Percentiles rank a stretch among this genome's conserved stretches.
Conservation (phyloP, 176 grass and related monocot genomes). For the Carex parvula region DNA sequence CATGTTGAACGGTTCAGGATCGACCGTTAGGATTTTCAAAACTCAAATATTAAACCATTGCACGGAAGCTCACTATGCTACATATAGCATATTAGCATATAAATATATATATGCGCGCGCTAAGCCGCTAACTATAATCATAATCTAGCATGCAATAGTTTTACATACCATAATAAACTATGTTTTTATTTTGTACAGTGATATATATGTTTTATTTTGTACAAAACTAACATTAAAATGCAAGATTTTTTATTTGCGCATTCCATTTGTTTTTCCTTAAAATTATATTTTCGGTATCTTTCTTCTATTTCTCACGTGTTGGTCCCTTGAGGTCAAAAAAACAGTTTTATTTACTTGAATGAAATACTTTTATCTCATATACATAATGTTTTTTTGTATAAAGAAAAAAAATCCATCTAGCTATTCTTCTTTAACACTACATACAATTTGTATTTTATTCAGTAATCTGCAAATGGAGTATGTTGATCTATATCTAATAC, state of each 20-base stretch:
- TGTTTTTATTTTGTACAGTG: not conserved
- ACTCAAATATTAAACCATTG: too few species aligned
- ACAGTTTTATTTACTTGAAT: not conserved
- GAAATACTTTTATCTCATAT: not conserved
- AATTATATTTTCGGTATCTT: not conserved
- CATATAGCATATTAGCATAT: too few species aligned
- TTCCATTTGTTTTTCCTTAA: not conserved
- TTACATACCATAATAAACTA: not conserved
- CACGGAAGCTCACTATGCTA: too few species aligned
- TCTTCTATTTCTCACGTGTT: not conserved
- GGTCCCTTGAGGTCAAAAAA: too few species aligned
- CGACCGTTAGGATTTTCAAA: too few species aligned
- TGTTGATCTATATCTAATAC: constrained; percentile 36
- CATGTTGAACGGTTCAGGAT: too few species aligned
- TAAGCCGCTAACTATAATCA: too few species aligned
- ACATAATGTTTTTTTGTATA: not conserved
- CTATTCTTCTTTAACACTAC: not conserved
- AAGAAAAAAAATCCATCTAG: not conserved
- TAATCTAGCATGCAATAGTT: too few species aligned
- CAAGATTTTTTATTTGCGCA: not conserved
- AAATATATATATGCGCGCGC: too few species aligned
- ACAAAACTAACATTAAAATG: not conserved
- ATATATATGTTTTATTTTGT: not conserved
- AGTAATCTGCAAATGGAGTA: constrained; percentile 33
- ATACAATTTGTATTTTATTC: not conserved